Base-by-base conservation (phyloP, 257 asterid genomes). In the Apocynum venetum region DNA sequence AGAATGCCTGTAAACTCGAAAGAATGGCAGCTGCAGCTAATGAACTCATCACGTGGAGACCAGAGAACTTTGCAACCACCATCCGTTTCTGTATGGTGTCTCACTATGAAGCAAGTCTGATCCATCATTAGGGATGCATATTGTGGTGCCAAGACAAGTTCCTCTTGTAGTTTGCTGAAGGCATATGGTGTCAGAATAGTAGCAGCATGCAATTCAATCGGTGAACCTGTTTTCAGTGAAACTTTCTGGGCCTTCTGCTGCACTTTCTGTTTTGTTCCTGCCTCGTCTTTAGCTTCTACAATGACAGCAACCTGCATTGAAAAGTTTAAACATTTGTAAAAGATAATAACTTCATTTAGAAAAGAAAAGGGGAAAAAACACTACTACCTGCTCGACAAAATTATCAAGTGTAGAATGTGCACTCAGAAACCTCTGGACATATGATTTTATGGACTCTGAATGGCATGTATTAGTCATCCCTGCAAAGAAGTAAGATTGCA, bases 1-100 rank as follows among this genome's bases (percentile, higher is more conserved):
- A 86, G 86, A 72, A 86, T 86, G 78, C 94, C 92, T 11, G 92
- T 83, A 72, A 89, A 88, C 85, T 89, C 94, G 13, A 88, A 89
- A 65, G 83, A 84, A 19, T 82, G 85, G 72, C 90, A 89, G 67
- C 85, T 84, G 79, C 94, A 89, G 48, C 86, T 83, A 72, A 85
- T 82, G 84, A 86, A 78, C 78, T 86, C 94, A 14, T 86, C 92
- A 12, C 77, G 84, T n/a, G 91, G 88, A 65, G 77, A 85, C 93
- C 93, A 89, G 11, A 82, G n/a, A 56, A 89, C 93, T 76, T 84
- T 87, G 87, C 84, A 86, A 47, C 90, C 88, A 0, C 89, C 91
- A 51, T 86, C 85, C 12, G 76, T 64, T 67, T 87, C 87, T 0
- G 86, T 86, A 13, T 89, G 91, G 87, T 89, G 93, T 82, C 91